Evolutionary conservation across 2,329 filamentous ascomycete species (phyloP), one percentile per base, ranked within the genome.

Genomic region (Penicillium sp.): DNA sequence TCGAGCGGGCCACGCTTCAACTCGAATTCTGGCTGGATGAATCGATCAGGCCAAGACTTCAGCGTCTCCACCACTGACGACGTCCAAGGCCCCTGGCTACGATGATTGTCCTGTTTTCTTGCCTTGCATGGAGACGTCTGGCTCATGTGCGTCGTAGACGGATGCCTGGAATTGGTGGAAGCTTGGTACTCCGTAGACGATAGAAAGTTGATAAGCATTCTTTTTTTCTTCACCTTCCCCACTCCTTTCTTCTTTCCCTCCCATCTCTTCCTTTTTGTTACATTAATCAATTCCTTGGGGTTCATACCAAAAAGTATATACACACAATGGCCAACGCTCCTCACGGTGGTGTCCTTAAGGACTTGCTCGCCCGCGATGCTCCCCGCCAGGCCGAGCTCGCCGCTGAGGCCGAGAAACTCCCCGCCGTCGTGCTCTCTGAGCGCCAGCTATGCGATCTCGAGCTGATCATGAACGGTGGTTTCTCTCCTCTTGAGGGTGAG

Each of bases 371-470:
- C 60, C 87, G 93, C 76, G 93, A 98, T 82, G 81, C 85, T 57
- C 88, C 88, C 61, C 84, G 87, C 67, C 86, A 93, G 60, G 79
- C 79, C 57, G 79, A 95, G 77, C 87, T 98, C 56, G 77, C 78
- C 49, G 82, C 81, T 41, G 93, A 98, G 77, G 88, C 92, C 37
- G 91, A 95, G 79, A 86, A 70, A 28, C 84, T 97, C 40, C 89
- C 90, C 32, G 88, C 92, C 32, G 80, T 98, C 61, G 77, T 87
- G 52, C 84, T 98, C 60, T 87, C 82, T 44, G 93, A 98, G 81
- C 86, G 93, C 66, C 93, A 98, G 76, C 84, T 98, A 43, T 98
- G 93, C 76, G 93, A 98, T 80, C 81, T 98, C 61, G 93, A 98
- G 76, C 77, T 98, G 74, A 90, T 98, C 67, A 84, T 98, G 73